Percentiles rank a stretch among this genome's conserved stretches.
Evolutionary conservation across 1,284 basidiomycete species (phyloP).

Genomic region (Ganoderma lingzhi): DNA sequence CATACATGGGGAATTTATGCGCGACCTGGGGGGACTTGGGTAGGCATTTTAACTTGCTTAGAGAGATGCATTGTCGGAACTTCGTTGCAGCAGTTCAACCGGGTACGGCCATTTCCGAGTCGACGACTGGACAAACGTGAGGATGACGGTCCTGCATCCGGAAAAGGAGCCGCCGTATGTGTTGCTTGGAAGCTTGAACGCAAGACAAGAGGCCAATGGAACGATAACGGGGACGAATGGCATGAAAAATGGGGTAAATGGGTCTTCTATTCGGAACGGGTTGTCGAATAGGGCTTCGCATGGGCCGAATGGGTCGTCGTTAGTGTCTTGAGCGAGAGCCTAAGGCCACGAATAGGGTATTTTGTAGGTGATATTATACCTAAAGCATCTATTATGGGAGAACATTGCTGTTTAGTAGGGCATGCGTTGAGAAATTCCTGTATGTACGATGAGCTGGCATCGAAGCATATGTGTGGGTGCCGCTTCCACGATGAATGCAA

Average conservation of each 20-base stretch:
- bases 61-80: not conserved
- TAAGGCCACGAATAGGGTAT: no score
- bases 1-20: slow-evolving; percentile 37
- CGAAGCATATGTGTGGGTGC: not conserved
- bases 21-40: slow-evolving; percentile 43
- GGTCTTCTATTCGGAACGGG: not conserved
- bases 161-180: slow-evolving; percentile 23
- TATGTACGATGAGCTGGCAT: not conserved
- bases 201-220: not conserved
- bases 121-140: slow-evolving; percentile 57
- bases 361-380: not conserved
- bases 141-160: slow-evolving; percentile 52
- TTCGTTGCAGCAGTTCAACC: slow-evolving; percentile 51
- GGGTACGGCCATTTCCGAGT: slow-evolving; percentile 62
- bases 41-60: slow-evolving; percentile 16
- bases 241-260: not conserved
- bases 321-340: not conserved
- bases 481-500: not conserved
- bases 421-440: not conserved
- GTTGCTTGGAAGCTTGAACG: slow-evolving; percentile 7
- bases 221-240: not conserved
- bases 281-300: not conserved
- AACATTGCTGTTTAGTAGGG: no score
- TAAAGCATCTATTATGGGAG: not conserved
- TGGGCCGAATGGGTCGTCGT: not conserved